Conservation (phyloP, 2,329 filamentous ascomycete species). For the Sporothrix inflata region DNA sequence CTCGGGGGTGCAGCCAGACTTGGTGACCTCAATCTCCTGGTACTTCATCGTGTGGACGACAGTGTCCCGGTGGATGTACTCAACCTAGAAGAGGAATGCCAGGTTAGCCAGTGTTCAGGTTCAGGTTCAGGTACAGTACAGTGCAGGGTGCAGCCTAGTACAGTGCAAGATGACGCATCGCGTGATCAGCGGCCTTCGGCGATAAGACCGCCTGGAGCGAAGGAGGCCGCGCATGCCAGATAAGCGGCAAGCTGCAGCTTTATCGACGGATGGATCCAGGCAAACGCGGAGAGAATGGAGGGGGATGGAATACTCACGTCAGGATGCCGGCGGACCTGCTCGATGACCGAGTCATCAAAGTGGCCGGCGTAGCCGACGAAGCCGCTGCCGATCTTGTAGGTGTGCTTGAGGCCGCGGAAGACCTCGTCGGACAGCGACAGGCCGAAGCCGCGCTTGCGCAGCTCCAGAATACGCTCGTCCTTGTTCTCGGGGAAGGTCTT, state of each 20-base stretch:
- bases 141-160: not conserved
- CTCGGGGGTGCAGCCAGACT: slow-evolving; percentile 53
- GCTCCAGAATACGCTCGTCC: slow-evolving; percentile 71
- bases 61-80: slow-evolving; percentile 94
- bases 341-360: slow-evolving; percentile 90
- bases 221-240: not conserved
- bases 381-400: slow-evolving; percentile 83
- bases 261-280: slow-evolving; percentile 18
- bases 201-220: slow-evolving; percentile 25
- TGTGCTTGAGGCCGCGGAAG: slow-evolving; percentile 91
- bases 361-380: slow-evolving; percentile 94
- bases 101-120: slow-evolving; percentile 8
- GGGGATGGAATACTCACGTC: slow-evolving; percentile 72
- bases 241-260: slow-evolving; percentile 25
- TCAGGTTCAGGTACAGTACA: not conserved
- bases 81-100: slow-evolving; percentile 66
- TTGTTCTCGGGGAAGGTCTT: slow-evolving; percentile 55
- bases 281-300: not conserved
- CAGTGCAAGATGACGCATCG: slow-evolving; percentile 28
- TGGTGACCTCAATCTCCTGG: slow-evolving; percentile 44
- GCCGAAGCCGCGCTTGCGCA: slow-evolving; percentile 83
- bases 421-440: slow-evolving; percentile 68
- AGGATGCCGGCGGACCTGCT: slow-evolving; percentile 90
- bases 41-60: slow-evolving; percentile 79
- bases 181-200: slow-evolving; percentile 26